Evolutionary conservation across 352 stramenopile species (phyloP).

Genomic region (Phytophthora sp.): DNA sequence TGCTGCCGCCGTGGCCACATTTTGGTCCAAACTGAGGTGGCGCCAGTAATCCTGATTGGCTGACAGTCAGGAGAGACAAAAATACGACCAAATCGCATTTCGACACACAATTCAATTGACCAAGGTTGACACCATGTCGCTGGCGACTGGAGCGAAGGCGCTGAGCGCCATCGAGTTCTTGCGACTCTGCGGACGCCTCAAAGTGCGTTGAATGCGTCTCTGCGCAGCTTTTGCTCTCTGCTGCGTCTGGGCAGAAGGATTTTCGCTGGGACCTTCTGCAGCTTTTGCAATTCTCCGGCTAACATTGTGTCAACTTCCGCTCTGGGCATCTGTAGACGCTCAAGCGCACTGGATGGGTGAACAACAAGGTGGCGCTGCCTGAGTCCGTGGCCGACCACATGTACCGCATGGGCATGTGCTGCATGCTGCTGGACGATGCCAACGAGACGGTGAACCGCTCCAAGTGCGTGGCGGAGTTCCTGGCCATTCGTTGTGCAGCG

Average conservation of each 20-base stretch:
- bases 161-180: slow-evolving; percentile 82
- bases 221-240: background rate
- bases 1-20: slow-evolving; percentile 53
- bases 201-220: slow-evolving; percentile 43
- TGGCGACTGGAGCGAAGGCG: slow-evolving; percentile 65
- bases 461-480: slow-evolving; percentile 43
- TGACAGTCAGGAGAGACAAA: slow-evolving; percentile 21
- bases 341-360: slow-evolving; percentile 94
- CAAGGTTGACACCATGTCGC: slow-evolving; percentile 33
- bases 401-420: slow-evolving; percentile 93
- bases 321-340: slow-evolving; percentile 51
- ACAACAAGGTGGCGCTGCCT: slow-evolving; percentile 85
- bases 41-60: slow-evolving; percentile 38
- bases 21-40: slow-evolving; percentile 9
- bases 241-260: background rate
- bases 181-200: slow-evolving; percentile 76
- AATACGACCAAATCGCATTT: background rate
- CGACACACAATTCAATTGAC: slow-evolving; percentile 1
- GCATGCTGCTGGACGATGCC: slow-evolving; percentile 85
- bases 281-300: background rate
- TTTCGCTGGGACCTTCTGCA: background rate
- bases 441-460: slow-evolving; percentile 69
- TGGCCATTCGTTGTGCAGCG: slow-evolving; percentile 12
- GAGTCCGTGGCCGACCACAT: slow-evolving; percentile 95
- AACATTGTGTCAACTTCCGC: slow-evolving; percentile 11